Conservation (phyloP, 2,329 filamentous ascomycete species). For the Waltergamsia citrina region DNA sequence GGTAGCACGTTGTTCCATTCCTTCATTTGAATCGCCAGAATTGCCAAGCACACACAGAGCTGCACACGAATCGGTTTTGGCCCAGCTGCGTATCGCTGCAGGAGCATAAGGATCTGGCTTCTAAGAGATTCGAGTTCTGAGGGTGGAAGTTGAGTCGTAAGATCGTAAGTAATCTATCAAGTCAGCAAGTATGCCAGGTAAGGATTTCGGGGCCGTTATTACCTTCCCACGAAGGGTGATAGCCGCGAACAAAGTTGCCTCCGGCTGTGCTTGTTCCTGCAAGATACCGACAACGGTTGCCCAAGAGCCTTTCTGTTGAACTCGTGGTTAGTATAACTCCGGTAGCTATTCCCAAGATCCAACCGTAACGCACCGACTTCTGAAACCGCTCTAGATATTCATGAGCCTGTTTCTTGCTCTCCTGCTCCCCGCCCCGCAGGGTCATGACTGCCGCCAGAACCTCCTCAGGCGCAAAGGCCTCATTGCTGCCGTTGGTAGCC, state of each 20-base stretch:
- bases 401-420: slow-evolving; percentile 82
- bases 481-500: slow-evolving; percentile 56
- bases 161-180: slow-evolving; percentile 84
- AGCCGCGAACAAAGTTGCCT: slow-evolving; percentile 89
- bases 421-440: slow-evolving; percentile 78
- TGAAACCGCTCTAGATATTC: slow-evolving; percentile 91
- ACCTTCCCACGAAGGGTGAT: slow-evolving; percentile 98
- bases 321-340: too few species aligned
- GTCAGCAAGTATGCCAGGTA: not conserved
- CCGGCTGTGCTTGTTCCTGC: slow-evolving; percentile 69
- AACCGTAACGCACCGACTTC: slow-evolving; percentile 65
- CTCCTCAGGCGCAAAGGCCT: slow-evolving; percentile 63
- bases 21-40: slow-evolving; percentile 91
- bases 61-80: slow-evolving; percentile 82
- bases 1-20: slow-evolving; percentile 89
- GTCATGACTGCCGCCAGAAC: slow-evolving; percentile 83
- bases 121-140: slow-evolving; percentile 68
- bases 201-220: not conserved
- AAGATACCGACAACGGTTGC: slow-evolving; percentile 77
- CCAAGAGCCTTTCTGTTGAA: slow-evolving; percentile 80
- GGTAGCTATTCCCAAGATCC: too few species aligned
- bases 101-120: slow-evolving; percentile 71
- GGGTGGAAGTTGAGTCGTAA: slow-evolving; percentile 71
- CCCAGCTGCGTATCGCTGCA: slow-evolving; percentile 73
- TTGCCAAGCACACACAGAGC: slow-evolving; percentile 88